Evolutionary conservation across 2,329 filamentous ascomycete species (phyloP).

Genomic region (Ceratocystis diversiconidia): DNA sequence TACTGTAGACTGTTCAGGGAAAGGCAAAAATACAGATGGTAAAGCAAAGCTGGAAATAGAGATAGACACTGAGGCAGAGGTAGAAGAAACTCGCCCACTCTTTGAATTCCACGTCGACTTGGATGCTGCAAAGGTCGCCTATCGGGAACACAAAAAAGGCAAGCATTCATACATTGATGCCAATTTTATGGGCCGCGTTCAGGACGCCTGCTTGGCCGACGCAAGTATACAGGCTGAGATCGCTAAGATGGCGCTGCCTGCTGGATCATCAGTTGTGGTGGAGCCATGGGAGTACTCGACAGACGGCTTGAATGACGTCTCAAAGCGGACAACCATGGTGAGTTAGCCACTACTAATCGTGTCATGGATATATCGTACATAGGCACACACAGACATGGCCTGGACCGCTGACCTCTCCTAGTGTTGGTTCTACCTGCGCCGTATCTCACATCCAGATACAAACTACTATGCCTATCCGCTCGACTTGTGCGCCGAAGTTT

Average conservation of each 20-base stretch:
- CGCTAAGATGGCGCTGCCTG: conserved; percentile 30
- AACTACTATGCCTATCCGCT: conserved; percentile 46
- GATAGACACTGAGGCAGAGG: not conserved
- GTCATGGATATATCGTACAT: too few relatives aligned
- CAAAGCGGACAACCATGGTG: conserved; percentile 35
- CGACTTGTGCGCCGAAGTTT: conserved; percentile 38
- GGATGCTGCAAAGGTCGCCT: conserved; percentile 20
- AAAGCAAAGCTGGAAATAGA: not conserved
- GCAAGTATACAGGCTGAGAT: conserved; percentile 31
- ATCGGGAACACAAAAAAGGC: conserved; percentile 26
- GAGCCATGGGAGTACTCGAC: conserved; percentile 44
- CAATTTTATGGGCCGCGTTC: conserved; percentile 34
- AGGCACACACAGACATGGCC: too few relatives aligned
- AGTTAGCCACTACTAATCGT: conserved; percentile 2
- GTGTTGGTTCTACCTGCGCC: conserved; percentile 28
- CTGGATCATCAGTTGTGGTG: conserved; percentile 31
- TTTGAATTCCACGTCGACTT: conserved; percentile 28
- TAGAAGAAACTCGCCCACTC: conserved; percentile 19
- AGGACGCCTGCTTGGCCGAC: conserved; percentile 33
- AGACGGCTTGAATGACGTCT: conserved; percentile 39
- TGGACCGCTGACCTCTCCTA: conserved; percentile 16
- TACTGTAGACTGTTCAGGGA: not conserved
- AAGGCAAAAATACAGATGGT: not conserved
- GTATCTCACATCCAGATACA: conserved; percentile 31
- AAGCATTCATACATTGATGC: conserved; percentile 36